Evolutionary conservation across 495 filamentous ascomycete species (phyloP).

Genomic region (Neohortaea acidophila): DNA sequence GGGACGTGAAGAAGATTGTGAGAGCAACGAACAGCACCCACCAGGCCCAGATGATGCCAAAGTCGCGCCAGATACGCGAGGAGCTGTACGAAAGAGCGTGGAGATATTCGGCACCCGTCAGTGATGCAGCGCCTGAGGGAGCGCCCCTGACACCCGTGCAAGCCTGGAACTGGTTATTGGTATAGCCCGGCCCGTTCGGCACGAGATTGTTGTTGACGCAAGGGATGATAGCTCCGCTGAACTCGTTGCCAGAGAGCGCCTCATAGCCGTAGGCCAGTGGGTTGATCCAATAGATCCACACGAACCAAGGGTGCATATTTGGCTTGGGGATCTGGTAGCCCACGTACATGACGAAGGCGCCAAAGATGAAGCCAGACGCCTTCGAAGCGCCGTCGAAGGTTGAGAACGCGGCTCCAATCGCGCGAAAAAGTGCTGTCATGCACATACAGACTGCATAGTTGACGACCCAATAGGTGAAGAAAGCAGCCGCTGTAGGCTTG

Average conservation of each 20-base stretch:
- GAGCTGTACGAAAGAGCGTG: constrained; percentile 16
- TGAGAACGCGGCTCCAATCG: constrained; percentile 47
- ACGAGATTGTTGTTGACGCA: constrained; percentile 36
- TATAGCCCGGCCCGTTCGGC: constrained; percentile 35
- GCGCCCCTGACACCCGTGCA: background rate
- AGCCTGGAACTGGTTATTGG: constrained; percentile 19
- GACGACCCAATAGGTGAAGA: constrained; percentile 47
- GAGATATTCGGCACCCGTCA: constrained; percentile 11
- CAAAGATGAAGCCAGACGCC: constrained; percentile 47
- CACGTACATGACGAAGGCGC: constrained; percentile 60
- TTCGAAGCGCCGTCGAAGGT: constrained; percentile 52
- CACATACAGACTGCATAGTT: constrained; percentile 34
- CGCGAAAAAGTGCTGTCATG: constrained; percentile 67
- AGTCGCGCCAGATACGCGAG: constrained; percentile 16
- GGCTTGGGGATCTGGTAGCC: constrained; percentile 60
- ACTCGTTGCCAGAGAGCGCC: constrained; percentile 32
- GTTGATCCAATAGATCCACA: constrained; percentile 64
- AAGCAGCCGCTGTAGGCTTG: constrained; percentile 53
- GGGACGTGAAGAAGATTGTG: too few species aligned
- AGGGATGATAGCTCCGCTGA: constrained; percentile 29
- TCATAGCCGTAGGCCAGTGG: constrained; percentile 53
- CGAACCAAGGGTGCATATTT: constrained; percentile 68
- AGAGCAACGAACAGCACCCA: background rate
- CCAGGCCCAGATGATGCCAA: constrained; percentile 16
- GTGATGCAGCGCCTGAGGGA: background rate